Conservation (phyloP, 768 basidiomycete genomes). For the Lentinus tigrinus region DNA sequence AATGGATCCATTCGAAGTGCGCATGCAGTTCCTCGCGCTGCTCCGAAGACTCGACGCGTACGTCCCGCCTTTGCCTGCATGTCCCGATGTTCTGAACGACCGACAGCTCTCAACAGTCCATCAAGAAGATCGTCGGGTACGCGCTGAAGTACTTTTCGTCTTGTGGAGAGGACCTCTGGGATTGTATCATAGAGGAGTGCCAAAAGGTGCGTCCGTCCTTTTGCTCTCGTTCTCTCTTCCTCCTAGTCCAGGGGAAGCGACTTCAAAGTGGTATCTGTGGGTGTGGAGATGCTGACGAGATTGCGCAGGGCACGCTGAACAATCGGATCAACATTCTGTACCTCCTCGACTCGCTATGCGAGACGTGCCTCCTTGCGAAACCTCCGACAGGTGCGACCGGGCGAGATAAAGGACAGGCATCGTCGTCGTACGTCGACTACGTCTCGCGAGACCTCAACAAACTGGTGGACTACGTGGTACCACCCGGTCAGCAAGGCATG, state of each 20-base stretch:
- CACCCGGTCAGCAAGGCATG: conserved; percentile 81
- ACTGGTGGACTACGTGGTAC: conserved; percentile 85
- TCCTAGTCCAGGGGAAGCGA: neutral
- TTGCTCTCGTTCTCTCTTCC: neutral
- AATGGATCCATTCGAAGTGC: conserved; percentile 72
- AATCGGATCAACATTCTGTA: conserved; percentile 92
- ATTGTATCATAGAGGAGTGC: conserved; percentile 88
- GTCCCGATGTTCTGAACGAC: conserved; percentile 24
- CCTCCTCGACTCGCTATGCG: conserved; percentile 86
- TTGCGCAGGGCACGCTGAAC: conserved; percentile 67
- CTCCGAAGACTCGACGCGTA: conserved; percentile 67
- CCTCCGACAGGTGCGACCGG: conserved; percentile 48
- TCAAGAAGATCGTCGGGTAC: conserved; percentile 83
- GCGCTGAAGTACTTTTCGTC: conserved; percentile 81
- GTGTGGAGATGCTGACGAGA: neutral
- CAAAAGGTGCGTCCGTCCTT: conserved; percentile 58
- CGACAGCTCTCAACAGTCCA: conserved; percentile 77
- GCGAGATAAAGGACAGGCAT: conserved; percentile 33
- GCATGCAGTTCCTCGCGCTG: conserved; percentile 68
- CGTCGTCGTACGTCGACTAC: conserved; percentile 72
- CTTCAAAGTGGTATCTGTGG: no score
- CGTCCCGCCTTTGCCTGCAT: conserved; percentile 25
- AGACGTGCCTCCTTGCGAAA: conserved; percentile 68
- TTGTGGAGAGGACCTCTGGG: conserved; percentile 93
- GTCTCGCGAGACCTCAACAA: conserved; percentile 75